Base-by-base conservation (phyloP, 2,329 filamentous ascomycete species). In the Stagonosporopsis rhizophila region DNA sequence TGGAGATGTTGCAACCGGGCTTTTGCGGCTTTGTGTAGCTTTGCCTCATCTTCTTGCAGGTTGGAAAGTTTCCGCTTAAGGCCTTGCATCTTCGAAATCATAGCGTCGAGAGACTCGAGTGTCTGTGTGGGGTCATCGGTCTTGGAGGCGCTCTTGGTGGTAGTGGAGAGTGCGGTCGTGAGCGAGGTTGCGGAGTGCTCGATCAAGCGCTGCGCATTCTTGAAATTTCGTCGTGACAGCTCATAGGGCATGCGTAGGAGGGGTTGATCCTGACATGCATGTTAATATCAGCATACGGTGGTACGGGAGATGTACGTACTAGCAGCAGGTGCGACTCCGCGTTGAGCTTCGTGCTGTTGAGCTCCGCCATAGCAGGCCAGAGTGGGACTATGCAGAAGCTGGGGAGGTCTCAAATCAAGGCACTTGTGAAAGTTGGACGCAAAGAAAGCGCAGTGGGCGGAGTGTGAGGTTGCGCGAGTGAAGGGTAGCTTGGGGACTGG, bases 241-340 rank as follows among this genome's bases (percentile, higher is more conserved):
- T 98, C 95, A 77, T 94, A 89, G 17, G 95, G 95, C 20, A 98
- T 87, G 30, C 93, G 92, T 65, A 99, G 87, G 64, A 98, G 89
- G 4, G 94, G 90, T 84, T 98, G 94, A 73, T 99, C 95, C 92
- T 94, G 63, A 2, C n/a, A 4, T 54, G 30, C 49, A 56, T 39
- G 40, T 48, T 9, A 54, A 41, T 14, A 28, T 32, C 4, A 20
- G 12, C 6, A n/a, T 51, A 44, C 28, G 34, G n/a, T 9, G 6
- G 30, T 32, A 9, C 12, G 28, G 20, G 40, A 40, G 12, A 17
- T 27, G n/a, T 39, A 59, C 81, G 67, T 81, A 90, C 89, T 51
- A 94, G 86, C 56, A 93, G 84, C 44, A 93, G 83, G 71, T 94
- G 90, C 61, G 87, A 86, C 67, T 88, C 87, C 65, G 90, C 88